Percentiles rank a stretch among this genome's conserved stretches.
Conservation (phyloP, 176 grass and related monocot genomes). For the Zoysia japonica region DNA sequence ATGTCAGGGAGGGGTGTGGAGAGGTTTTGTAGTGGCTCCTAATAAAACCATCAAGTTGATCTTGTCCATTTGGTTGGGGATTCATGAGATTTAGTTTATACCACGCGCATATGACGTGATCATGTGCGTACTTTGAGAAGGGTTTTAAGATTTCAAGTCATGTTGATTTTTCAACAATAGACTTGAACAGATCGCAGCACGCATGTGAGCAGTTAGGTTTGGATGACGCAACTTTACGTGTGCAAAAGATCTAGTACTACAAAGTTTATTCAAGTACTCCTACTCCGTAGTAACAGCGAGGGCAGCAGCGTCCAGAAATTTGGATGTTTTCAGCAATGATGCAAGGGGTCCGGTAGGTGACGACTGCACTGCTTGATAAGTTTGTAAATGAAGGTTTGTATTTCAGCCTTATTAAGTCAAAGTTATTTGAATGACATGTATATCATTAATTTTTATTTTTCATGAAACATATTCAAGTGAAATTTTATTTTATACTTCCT, state of each 20-base stretch:
- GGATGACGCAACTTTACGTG: neutral
- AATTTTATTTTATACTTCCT: no score
- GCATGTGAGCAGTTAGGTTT: neutral
- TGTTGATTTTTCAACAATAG: slow-evolving; percentile 30
- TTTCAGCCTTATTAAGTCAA: no score
- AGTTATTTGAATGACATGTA: no score
- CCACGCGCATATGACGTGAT: slow-evolving; percentile 33
- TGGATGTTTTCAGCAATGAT: neutral
- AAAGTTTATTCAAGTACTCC: neutral
- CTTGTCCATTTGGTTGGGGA: slow-evolving; percentile 18
- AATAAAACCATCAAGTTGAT: slow-evolving; percentile 38
- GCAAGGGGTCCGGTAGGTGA: no score
- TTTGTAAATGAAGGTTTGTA: no score
- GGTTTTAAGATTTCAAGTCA: slow-evolving; percentile 7
- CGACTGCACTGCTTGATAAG: no score
- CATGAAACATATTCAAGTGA: no score
- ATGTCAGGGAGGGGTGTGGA: slow-evolving; percentile 36
- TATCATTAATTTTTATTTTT: no score
- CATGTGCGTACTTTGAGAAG: slow-evolving; percentile 8
- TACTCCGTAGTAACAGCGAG: no score
- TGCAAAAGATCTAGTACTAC: neutral
- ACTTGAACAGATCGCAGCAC: slow-evolving; percentile 23
- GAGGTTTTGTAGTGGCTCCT: slow-evolving; percentile 2
- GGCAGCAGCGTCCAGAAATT: neutral
- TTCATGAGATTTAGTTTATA: slow-evolving; percentile 29